Conservation (phyloP, 768 basidiomycete genomes). For the Mycena belliarum region DNA sequence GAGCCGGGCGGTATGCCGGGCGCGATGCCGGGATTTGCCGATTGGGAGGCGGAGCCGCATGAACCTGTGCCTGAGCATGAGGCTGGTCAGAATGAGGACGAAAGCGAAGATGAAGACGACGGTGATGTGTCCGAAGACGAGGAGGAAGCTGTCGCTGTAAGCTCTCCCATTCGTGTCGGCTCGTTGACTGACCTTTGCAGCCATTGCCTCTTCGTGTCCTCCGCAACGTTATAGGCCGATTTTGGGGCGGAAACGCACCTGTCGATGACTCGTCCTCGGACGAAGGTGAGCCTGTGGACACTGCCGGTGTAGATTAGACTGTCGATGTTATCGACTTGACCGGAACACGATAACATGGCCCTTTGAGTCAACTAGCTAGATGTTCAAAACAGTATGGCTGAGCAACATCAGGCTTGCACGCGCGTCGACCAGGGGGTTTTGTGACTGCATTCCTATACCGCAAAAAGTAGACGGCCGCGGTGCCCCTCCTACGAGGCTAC, state of each 20-base stretch:
- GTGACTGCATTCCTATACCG: no score
- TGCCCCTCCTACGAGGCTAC: no score
- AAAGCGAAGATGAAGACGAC: conserved; percentile 46
- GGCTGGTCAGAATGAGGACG: conserved; percentile 43
- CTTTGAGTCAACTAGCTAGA: no score
- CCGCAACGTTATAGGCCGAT: conserved; percentile 57
- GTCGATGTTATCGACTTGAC: not conserved
- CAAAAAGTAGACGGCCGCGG: no score
- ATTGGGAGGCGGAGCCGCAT: conserved; percentile 26
- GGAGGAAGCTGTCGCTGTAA: conserved; percentile 40
- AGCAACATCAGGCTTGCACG: no score
- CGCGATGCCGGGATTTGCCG: conserved; percentile 37
- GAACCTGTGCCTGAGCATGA: conserved; percentile 30
- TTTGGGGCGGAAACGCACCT: conserved; percentile 49
- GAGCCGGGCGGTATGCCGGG: conserved; percentile 59
- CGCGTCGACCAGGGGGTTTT: no score
- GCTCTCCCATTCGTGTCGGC: conserved; percentile 11
- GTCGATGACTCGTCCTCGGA: conserved; percentile 40
- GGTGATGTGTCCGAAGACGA: conserved; percentile 43
- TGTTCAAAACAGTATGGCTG: no score
- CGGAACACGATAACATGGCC: no score
- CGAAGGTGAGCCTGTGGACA: conserved; percentile 27
- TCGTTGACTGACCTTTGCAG: conserved; percentile 31
- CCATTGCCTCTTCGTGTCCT: conserved; percentile 60
- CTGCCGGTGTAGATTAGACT: conserved; percentile 25